Percentiles rank a stretch among this genome's conserved stretches.
phyloP scores from a whole-genome alignment of 768 basidiomycete genomes.

The Rhodotorula paludigena region DNA sequence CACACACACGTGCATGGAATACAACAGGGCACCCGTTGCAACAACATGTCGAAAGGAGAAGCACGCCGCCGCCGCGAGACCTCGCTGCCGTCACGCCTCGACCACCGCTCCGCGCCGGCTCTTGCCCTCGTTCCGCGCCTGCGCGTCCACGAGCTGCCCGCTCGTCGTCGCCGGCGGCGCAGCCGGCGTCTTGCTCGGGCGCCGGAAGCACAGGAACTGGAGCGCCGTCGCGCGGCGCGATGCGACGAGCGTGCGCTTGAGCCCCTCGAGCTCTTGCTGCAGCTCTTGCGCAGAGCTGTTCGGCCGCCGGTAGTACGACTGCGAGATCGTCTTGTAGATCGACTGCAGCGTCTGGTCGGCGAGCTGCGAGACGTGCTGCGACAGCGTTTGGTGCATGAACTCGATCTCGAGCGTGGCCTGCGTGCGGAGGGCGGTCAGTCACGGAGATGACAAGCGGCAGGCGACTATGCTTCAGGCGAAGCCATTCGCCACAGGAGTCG shows the following conservation, averaged over 20 bases:
- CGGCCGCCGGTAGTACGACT: slow-evolving; percentile 77
- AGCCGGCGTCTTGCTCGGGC: slow-evolving; percentile 15
- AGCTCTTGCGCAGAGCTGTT: slow-evolving; percentile 71
- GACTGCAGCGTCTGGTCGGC: slow-evolving; percentile 83
- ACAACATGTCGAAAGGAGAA: no score
- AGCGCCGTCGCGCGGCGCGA: slow-evolving; percentile 84
- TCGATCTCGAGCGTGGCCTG: slow-evolving; percentile 98
- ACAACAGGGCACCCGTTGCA: no score
- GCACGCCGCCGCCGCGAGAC: not conserved
- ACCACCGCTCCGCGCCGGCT: slow-evolving; percentile 15
- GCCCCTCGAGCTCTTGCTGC: slow-evolving; percentile 77
- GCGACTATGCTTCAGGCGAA: not conserved
- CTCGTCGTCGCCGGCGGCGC: slow-evolving; percentile 10
- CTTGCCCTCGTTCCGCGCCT: not conserved
- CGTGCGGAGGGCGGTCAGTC: not conserved
- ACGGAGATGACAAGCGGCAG: not conserved
- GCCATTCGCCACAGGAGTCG: no score
- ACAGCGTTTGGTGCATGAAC: slow-evolving; percentile 94
- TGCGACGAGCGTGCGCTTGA: slow-evolving; percentile 84
- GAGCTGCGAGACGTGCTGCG: slow-evolving; percentile 72
- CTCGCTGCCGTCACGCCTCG: not conserved
- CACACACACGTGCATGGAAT: no score
- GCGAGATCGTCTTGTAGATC: slow-evolving; percentile 88
- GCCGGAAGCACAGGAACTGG: slow-evolving; percentile 69
- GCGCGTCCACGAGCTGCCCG: slow-evolving; percentile 2